Percentiles rank a stretch among this genome's conserved stretches.
These are phyloP conservation scores for Fusarium irregulare DNA, from an alignment of 2,329 filamentous ascomycete species.

Conservation along the genomic window DNA sequence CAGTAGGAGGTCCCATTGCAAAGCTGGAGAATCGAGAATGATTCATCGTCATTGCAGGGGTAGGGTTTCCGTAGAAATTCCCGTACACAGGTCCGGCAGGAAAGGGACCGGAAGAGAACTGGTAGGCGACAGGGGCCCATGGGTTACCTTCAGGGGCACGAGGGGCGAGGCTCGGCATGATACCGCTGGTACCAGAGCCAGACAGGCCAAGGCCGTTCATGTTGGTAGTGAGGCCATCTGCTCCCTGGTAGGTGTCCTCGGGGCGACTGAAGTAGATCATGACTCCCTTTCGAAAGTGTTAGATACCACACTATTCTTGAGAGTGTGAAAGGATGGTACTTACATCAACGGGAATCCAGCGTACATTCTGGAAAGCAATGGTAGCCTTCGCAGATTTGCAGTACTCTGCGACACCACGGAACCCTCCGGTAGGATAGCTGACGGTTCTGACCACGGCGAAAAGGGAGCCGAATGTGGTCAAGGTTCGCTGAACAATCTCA, in stretches of 20 bases:
- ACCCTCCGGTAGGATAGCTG: slow-evolving; percentile 55
- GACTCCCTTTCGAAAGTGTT: background rate
- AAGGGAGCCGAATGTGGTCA: slow-evolving; percentile 62
- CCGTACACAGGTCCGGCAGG: slow-evolving; percentile 45
- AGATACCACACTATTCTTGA: slow-evolving; percentile 10
- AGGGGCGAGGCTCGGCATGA: slow-evolving; percentile 5
- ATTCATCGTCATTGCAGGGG: slow-evolving; percentile 51
- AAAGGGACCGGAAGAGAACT: slow-evolving; percentile 37
- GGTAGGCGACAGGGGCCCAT: slow-evolving; percentile 35
- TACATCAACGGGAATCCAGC: slow-evolving; percentile 44
- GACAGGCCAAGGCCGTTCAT: slow-evolving; percentile 38
- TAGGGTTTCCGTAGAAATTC: slow-evolving; percentile 42
- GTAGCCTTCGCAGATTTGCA: slow-evolving; percentile 60
- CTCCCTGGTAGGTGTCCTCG: background rate
- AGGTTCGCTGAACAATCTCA: slow-evolving; percentile 48
- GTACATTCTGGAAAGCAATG: slow-evolving; percentile 54
- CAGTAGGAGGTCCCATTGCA: background rate
- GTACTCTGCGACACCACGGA: slow-evolving; percentile 65
- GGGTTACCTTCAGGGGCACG: slow-evolving; percentile 31
- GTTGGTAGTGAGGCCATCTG: slow-evolving; percentile 16
- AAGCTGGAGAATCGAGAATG: slow-evolving; percentile 47
- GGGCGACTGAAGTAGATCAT: background rate
- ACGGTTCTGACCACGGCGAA: slow-evolving; percentile 62
- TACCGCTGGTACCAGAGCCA: background rate
- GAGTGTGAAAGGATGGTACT: background rate